phyloP scores from a whole-genome alignment of 78 protist species.

The Protostelium mycophagum region DNA sequence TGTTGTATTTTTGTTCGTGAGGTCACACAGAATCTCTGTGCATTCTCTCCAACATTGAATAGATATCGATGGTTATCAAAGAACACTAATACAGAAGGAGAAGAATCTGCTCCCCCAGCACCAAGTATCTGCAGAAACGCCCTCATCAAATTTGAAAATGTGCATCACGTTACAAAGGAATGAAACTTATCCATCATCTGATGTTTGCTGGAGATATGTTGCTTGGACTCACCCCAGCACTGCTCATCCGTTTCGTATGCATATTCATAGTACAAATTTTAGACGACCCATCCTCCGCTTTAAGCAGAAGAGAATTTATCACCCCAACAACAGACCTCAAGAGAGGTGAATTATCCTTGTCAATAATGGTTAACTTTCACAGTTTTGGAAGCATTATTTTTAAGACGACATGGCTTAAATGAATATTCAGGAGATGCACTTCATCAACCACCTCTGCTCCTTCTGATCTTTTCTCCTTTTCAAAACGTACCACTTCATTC shows the following conservation, averaged over 20 bases:
- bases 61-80: conserved; percentile 35
- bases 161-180: background rate
- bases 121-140: background rate
- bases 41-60: conserved; percentile 67
- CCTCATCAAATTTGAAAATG: background rate
- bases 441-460: conserved; percentile 61
- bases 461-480: conserved; percentile 25
- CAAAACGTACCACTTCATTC: background rate
- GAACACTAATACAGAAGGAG: conserved; percentile 29
- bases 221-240: background rate
- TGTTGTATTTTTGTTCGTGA: background rate
- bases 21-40: conserved; percentile 39
- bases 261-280: background rate
- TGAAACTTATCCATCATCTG: no score
- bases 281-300: background rate
- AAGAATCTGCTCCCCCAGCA: conserved; percentile 26
- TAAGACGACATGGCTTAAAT: conserved; percentile 24
- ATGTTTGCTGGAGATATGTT: no score
- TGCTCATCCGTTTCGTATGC: background rate
- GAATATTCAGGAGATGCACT: conserved; percentile 48
- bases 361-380: background rate
- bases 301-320: background rate
- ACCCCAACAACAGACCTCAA: background rate
- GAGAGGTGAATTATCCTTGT: background rate
- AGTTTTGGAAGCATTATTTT: conserved; percentile 55